Evolutionary conservation across 306 rosid genomes (phyloP), one percentile per base, ranked within the genome.

Genomic region (Albizia julibrissin): DNA sequence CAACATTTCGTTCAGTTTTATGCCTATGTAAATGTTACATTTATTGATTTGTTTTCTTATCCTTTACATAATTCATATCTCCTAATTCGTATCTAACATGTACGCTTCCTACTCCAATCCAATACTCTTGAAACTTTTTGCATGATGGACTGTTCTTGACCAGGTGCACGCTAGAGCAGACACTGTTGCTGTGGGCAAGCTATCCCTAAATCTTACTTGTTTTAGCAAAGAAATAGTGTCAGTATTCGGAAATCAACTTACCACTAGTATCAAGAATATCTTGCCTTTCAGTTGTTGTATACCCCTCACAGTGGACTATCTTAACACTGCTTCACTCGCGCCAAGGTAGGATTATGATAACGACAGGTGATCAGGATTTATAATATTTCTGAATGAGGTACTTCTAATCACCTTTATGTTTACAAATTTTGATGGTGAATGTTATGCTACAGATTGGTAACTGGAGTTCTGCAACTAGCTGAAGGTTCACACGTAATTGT

Each of bases 401-500:
- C 29, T 26, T 72, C 31, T 76, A 43, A 9, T 59, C 4, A 68
- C 64, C 0, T 56, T 22, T 49, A 27, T 50, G 71, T 83, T 86
- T 67, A 79, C 47, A 69, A 78, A 15, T 66, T 81, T 29, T 56
- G 26, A 40, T 78, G 65, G 79, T 80, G 44, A 56, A 56, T 56
- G 29, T 21, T 56, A 81, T 86, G 72, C 83, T 85, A 26, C 91
- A 95, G 99, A 74, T 81, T 95, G 86, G 87, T 83, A 59, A 85
- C 97, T 56, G 99, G 98, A 76, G 83, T 86, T 64, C 93, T 95
- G 80, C 99, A 92, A 79, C 90, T 95, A 66, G 93, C 96, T 29
- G 97, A 95, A 82, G 95, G 98, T 80, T 88, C 99, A 37, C 99
- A 95, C 85, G 66, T 95, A 79, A 88, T 91, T 66, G 73, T 93